A percentile compares a stretch with the other conserved stretches of the same genome.
These are phyloP conservation scores for Diutina mesorugosa DNA, from an alignment of 1,139 yeast genomes.

Conservation along the genomic window DNA sequence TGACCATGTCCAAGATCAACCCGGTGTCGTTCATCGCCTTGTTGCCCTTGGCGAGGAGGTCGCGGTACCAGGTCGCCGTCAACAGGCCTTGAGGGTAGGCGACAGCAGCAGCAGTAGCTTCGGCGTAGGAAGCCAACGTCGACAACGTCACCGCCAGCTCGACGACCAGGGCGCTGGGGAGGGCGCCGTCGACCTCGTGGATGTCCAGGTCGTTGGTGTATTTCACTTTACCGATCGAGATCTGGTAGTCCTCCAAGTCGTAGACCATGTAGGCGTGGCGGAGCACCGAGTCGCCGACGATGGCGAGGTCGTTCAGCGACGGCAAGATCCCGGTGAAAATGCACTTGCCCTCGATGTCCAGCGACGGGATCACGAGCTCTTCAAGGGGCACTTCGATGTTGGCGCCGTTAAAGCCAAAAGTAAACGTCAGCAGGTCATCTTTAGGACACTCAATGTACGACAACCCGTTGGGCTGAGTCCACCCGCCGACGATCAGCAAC, in stretches of 20 bases:
- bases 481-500: conserved; percentile 9
- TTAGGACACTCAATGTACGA: conserved; percentile 20
- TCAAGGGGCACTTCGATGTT: conserved; percentile 15
- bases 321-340: neutral
- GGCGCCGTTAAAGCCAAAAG: conserved; percentile 15
- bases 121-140: neutral
- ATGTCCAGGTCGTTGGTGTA: conserved; percentile 13
- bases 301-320: conserved; percentile 1
- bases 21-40: neutral
- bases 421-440: conserved; percentile 4
- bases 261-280: conserved; percentile 67
- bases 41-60: neutral
- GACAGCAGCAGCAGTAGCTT: neutral
- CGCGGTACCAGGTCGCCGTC: neutral
- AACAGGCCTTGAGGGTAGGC: neutral
- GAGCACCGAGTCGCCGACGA: conserved; percentile 60
- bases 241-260: conserved; percentile 52
- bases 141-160: neutral
- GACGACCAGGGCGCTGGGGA: neutral
- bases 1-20: neutral
- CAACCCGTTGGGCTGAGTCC: conserved; percentile 8
- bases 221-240: conserved; percentile 57
- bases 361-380: conserved; percentile 7
- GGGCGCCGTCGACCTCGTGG: neutral
- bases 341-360: neutral